Base-by-base conservation (phyloP, 192 early-diverging fungal species). In the Obelidium mucronatum region DNA sequence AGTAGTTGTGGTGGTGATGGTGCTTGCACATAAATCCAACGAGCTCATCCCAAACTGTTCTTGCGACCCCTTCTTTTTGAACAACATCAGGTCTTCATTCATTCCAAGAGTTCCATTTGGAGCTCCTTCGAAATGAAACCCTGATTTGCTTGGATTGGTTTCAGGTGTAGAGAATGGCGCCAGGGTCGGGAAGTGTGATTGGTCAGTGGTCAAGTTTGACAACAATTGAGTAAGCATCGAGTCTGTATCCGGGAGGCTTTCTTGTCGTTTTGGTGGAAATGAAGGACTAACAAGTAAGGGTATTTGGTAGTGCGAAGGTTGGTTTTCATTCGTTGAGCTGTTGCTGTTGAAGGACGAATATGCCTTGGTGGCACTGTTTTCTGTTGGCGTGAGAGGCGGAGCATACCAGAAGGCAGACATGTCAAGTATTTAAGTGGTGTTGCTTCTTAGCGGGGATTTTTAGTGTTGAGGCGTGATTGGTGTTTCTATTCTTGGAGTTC, bases 351-450 rank as follows among this genome's bases (percentile, higher is more conserved):
- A 26, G 55, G 55, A 26, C 17, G 55, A 15, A 48, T 48, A 48
- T 48, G 44, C 44, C 19, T 19, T 19, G 8, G 8, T 48, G 8
- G 44, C 11, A 48, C 11, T 48, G 8, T 51, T 8, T 13, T 8
- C 22, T 8, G n/a, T n/a, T 48, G 19, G 19, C 44, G 55, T 31
- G 8, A 58, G 22, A 28, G 55, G 55, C 6, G 55, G 55, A 24
- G 55, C 55, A 31, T 28, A 58, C 55, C 55, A 58, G 24, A 58
- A 22, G 24, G 55, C 11, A 58, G 55, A 58, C 55, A 58, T 58
- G 55, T 22, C n/a, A n/a, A n/a, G n/a, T n/a, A n/a, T n/a, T n/a
- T n/a, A n/a, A n/a, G n/a, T n/a, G n/a, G n/a, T n/a, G n/a, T n/a
- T n/a, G n/a, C n/a, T n/a, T n/a, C n/a, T n/a, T n/a, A n/a, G n/a